Base-by-base conservation (phyloP, 768 basidiomycete genomes). In the Russula olivacea region DNA sequence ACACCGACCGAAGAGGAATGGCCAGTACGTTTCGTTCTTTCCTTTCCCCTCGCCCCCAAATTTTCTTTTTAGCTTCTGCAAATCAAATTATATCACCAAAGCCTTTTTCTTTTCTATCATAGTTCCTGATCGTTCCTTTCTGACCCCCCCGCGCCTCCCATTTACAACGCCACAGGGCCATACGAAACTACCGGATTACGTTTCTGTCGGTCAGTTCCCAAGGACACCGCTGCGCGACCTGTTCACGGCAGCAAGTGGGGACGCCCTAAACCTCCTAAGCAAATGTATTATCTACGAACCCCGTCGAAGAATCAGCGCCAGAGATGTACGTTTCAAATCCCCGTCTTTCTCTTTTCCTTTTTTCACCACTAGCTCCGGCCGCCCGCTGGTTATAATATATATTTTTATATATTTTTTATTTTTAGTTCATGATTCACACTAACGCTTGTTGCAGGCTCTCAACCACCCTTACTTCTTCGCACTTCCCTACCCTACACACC, bases 1-100 rank as follows among this genome's bases (percentile, higher is more conserved):
- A 95, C 96, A 10, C 97, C 97, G 1, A 90, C 93, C 0, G 97
- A 98, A 72, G 88, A 93, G 56, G 96, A 98, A 25, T 99, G 97
- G 97, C 96, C 95, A 2, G 93, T 93, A 75, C 61, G 85, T 76
- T 19, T 45, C 36, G 12, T 36, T 12, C 36, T 36, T 36, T 5
- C 36, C 11, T 12, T 4, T 5, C 36, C 3, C 12, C 0, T 3
- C 11, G 36, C 4, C 36, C 34, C 11, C 34, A 9, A 36, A 47
- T 40, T 17, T 28, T 17, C 28, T 28, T 28, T 28, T 28, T 28
- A 28, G 0, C 47, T 19, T 59, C 19, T 14, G 11, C 21, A 14
- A 9, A 36, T 51, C 50, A 19, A 30, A 51, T 12, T 36, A 34
- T 36, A 30, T 1, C 30, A 28, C 30, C 32, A 5, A 8, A 19